phyloP scores from a whole-genome alignment of 2,329 filamentous ascomycete species.

The Trichoderma atroviride region DNA sequence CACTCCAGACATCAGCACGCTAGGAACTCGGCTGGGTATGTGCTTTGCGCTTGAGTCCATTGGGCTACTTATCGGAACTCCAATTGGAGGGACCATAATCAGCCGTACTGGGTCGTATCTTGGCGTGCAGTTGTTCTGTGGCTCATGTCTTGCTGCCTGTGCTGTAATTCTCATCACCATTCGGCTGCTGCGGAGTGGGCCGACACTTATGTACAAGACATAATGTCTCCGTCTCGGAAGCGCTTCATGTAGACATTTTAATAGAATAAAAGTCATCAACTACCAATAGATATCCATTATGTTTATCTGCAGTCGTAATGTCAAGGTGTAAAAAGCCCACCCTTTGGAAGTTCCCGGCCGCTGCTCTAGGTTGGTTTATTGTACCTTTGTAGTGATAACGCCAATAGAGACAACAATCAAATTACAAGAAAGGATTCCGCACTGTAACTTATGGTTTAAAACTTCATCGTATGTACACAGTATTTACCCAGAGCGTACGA shows the following conservation, averaged over 20 bases:
- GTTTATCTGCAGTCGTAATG: no score
- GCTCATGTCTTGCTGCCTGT: background rate
- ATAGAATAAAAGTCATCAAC: background rate
- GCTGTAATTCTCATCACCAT: background rate
- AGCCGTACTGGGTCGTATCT: background rate
- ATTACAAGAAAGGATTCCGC: background rate
- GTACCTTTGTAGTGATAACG: background rate
- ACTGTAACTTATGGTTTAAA: background rate
- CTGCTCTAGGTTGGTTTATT: background rate
- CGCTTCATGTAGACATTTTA: background rate
- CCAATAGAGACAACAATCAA: background rate
- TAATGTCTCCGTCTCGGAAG: background rate
- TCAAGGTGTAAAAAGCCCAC: rapidly evolving
- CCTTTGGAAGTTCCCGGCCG: background rate
- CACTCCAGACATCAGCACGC: background rate
- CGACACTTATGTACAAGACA: background rate
- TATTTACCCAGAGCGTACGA: background rate
- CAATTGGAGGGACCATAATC: background rate
- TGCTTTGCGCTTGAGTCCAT: constrained; percentile 6
- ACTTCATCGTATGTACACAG: background rate
- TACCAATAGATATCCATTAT: background rate
- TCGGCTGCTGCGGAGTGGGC: background rate
- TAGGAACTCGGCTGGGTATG: background rate
- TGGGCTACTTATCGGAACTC: background rate
- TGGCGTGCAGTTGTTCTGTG: background rate